A percentile compares a stretch with the other conserved stretches of the same genome.
Evolutionary conservation across 176 grass and related monocot species (phyloP).

Genomic region (Triticum turgidum): DNA sequence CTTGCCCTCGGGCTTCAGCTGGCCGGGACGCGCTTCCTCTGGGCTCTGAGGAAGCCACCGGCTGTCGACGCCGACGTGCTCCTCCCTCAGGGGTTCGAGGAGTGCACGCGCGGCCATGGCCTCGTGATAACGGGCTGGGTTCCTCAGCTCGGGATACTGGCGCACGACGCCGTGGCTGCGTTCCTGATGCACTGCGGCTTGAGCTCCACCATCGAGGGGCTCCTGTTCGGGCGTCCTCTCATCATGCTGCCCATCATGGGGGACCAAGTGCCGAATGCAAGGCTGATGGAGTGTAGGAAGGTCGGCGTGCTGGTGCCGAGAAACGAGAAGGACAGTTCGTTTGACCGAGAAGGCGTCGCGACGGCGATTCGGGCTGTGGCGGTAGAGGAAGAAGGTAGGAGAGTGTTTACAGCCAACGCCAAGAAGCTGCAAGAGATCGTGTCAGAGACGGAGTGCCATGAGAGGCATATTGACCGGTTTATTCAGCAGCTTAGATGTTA

Average conservation of each 20-base stretch:
- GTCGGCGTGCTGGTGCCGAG: neutral
- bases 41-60: constrained; percentile 9
- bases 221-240: constrained; percentile 9
- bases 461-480: constrained; percentile 9
- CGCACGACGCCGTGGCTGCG: constrained; percentile 41
- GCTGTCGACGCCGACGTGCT: neutral
- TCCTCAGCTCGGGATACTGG: neutral
- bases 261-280: constrained; percentile 1
- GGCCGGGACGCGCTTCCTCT: constrained; percentile 12
- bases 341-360: constrained; percentile 4
- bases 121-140: neutral
- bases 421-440: constrained; percentile 12
- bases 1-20: constrained; percentile 17
- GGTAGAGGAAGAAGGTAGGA: neutral
- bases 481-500: neutral
- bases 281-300: neutral
- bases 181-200: constrained; percentile 78
- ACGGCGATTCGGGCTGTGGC: neutral
- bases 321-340: neutral
- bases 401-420: neutral
- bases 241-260: constrained; percentile 12
- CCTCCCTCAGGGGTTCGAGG: neutral
- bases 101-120: neutral
- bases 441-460: neutral
- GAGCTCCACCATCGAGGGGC: constrained; percentile 54